Evolutionary conservation across 73 alveolate species (phyloP).

Genomic region (Tetrahymena borealis): DNA sequence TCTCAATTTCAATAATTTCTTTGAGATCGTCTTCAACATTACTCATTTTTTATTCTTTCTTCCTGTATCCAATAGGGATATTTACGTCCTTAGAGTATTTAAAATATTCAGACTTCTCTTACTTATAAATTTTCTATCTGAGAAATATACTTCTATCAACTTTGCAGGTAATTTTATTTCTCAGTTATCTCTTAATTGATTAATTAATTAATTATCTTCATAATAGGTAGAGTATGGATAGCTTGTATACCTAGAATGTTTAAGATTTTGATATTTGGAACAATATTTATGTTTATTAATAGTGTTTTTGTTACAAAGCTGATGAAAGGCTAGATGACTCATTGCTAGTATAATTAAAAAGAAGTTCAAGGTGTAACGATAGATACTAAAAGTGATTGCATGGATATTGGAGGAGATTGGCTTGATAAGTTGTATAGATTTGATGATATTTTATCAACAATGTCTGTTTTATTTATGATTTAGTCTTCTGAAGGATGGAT

Average conservation of each 20-base stretch:
- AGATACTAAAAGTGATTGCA: constrained; percentile 2
- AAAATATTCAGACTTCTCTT: not conserved
- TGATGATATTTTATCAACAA: constrained; percentile 8
- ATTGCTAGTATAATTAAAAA: not conserved
- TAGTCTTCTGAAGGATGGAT: constrained; percentile 35
- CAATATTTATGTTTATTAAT: not conserved
- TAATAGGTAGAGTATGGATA: not conserved
- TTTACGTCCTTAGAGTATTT: not conserved
- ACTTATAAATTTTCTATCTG: not conserved
- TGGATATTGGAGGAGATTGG: constrained; percentile 47
- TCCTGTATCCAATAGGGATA: not conserved
- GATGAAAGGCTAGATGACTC: not conserved
- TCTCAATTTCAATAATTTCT: not conserved
- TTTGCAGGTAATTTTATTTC: not conserved
- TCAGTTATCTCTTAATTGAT: not conserved
- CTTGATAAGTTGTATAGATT: not conserved
- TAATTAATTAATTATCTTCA: not conserved
- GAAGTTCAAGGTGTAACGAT: not conserved
- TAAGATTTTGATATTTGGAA: constrained; percentile 9
- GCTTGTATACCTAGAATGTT: constrained; percentile 19
- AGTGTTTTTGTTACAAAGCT: constrained; percentile 9
- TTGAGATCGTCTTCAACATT: not conserved
- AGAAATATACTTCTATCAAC: not conserved
- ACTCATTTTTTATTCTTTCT: not conserved
- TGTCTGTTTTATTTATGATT: constrained; percentile 1